Evolutionary conservation across 768 basidiomycete genomes (phyloP).

Genomic region (Hypsizygus marmoreus): DNA sequence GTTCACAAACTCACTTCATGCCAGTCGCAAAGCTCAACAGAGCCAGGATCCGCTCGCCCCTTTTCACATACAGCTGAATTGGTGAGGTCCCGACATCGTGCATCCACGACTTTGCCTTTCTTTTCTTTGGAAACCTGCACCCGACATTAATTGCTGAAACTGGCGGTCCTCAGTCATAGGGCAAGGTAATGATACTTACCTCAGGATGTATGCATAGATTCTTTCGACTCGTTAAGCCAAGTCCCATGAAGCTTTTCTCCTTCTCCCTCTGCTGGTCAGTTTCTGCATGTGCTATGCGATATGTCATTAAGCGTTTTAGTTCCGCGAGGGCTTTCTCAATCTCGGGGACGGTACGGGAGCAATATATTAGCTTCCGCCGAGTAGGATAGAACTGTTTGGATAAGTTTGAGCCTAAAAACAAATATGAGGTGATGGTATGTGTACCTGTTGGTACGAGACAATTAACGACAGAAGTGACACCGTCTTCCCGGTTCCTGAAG

Average conservation of each 20-base stretch:
- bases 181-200: slow-evolving; percentile 44
- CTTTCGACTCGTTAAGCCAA: slow-evolving; percentile 94
- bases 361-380: slow-evolving; percentile 94
- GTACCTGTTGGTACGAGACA: slow-evolving; percentile 95
- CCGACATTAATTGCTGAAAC: slow-evolving; percentile 1
- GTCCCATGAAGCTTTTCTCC: slow-evolving; percentile 80
- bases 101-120: slow-evolving; percentile 97
- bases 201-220: slow-evolving; percentile 96
- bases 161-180: too few relatives aligned
- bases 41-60: slow-evolving; percentile 83
- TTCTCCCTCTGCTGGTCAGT: slow-evolving; percentile 74
- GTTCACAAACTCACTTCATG: slow-evolving; percentile 72
- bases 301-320: slow-evolving; percentile 90
- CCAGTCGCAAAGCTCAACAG: slow-evolving; percentile 89
- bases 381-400: slow-evolving; percentile 80
- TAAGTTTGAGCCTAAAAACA: background rate
- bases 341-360: slow-evolving; percentile 98
- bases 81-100: slow-evolving; percentile 93
- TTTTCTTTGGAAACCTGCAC: slow-evolving; percentile 92
- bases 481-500: slow-evolving; percentile 98
- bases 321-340: slow-evolving; percentile 98
- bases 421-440: background rate
- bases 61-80: slow-evolving; percentile 82
- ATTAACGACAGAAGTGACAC: slow-evolving; percentile 94
- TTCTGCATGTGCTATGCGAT: slow-evolving; percentile 74